phyloP scores from a whole-genome alignment of 768 basidiomycete genomes.

The Xerocomus spinulosus region DNA sequence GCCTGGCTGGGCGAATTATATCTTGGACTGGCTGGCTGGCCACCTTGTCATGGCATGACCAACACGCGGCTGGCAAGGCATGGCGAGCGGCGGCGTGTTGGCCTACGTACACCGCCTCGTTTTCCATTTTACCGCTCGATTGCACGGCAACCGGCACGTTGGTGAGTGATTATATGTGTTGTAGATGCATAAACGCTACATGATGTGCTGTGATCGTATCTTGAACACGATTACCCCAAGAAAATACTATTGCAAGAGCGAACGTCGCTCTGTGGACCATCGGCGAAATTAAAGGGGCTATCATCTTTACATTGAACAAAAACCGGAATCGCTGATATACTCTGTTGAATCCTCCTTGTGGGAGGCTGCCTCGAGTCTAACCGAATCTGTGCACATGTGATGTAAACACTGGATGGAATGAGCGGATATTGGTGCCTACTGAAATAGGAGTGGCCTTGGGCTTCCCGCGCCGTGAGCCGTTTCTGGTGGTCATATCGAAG shows the following conservation, averaged over 20 bases:
- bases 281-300: not conserved
- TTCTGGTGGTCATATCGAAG: slow-evolving; percentile 68
- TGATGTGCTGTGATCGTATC: slow-evolving; percentile 12
- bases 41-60: slow-evolving; percentile 30
- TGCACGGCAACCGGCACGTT: slow-evolving; percentile 29
- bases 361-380: slow-evolving; percentile 44
- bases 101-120: slow-evolving; percentile 30
- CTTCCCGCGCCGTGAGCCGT: slow-evolving; percentile 62
- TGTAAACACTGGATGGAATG: slow-evolving; percentile 15
- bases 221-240: slow-evolving; percentile 6
- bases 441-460: slow-evolving; percentile 64
- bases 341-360: slow-evolving; percentile 39
- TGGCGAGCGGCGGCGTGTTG: slow-evolving; percentile 20
- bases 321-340: slow-evolving; percentile 46
- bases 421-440: slow-evolving; percentile 35
- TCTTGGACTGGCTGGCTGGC: slow-evolving; percentile 25
- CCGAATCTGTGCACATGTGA: slow-evolving; percentile 37
- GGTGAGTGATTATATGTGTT: slow-evolving; percentile 12
- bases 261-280: slow-evolving; percentile 5
- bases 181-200: slow-evolving; percentile 12
- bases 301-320: slow-evolving; percentile 36
- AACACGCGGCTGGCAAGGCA: slow-evolving; percentile 24
- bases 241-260: slow-evolving; percentile 4
- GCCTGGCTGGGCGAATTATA: slow-evolving; percentile 22
- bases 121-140: slow-evolving; percentile 9